Base-by-base conservation (phyloP, 2,329 filamentous ascomycete genomes). In the Diplocarpon rosae region DNA sequence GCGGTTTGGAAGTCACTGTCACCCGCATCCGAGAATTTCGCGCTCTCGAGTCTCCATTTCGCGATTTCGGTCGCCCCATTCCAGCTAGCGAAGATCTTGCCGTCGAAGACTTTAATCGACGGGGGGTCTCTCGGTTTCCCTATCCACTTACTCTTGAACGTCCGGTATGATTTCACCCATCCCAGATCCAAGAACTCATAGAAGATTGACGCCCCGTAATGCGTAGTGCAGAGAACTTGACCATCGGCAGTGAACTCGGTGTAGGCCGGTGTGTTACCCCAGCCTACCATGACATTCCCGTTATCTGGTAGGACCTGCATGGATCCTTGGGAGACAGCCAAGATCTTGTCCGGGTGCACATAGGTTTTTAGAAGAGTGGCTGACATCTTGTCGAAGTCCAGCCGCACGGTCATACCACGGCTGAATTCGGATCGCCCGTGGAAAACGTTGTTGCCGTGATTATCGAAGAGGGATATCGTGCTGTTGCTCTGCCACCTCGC, bases 251-350 rank as follows among this genome's bases (percentile, higher is more conserved):
- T 52, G 55, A 63, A 73, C 52, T 77, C 73, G 5, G 66, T 71
- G 44, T 66, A 68, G 0, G 68, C 65, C 1, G 70, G 68, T 11
- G 63, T 64, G 14, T 69, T 67, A n/a, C 73, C 70, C 65, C 66
- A 75, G 30, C 67, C 69, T 7, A 73, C 60, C 11, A 75, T 58
- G 1, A 65, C 62, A 51, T 73, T 70, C 10, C 64, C 65, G 39
- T 62, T 66, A 14, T 65, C 63, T 4, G 65, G 59, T 6, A 72
- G 59, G 7, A 66, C 47, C 46, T 70, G 68, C 51, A 66, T 60
- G 31, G 64, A 69, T 13, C 67, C 68, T 49, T 70, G 67, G 3
- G 67, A 69, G 28, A 62, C 61, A 7, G 63, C 63, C 6, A 64
- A 58, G 17, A 69, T 56, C 2, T 57, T 53, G 31, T 56, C 42